These are phyloP conservation scores for Allium cepa DNA, from an alignment of 106 monocot species.

Conservation along the genomic window DNA sequence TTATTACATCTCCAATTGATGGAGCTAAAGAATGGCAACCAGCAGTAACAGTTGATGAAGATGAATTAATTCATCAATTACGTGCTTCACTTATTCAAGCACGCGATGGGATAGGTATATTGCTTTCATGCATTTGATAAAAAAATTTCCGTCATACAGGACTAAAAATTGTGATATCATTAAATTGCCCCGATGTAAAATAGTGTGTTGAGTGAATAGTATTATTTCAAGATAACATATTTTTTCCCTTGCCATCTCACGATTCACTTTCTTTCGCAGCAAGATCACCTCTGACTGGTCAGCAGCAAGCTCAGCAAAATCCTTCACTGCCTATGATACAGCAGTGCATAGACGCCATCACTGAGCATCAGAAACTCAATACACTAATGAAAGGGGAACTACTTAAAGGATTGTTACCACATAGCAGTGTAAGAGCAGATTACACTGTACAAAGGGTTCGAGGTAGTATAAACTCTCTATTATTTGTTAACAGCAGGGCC, in stretches of 20 bases:
- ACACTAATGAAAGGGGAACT: conserved; percentile 93
- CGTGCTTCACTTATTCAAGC: conserved; percentile 59
- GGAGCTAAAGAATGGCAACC: conserved; percentile 80
- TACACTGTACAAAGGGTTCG: conserved; percentile 71
- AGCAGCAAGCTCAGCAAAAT: conserved; percentile 45
- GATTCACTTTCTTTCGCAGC: conserved; percentile 14
- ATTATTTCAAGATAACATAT: too few relatives aligned
- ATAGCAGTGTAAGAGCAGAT: conserved; percentile 65
- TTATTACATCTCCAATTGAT: conserved; percentile 57
- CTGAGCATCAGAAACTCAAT: conserved; percentile 87
- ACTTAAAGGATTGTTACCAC: conserved; percentile 80
- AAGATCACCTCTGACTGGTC: conserved; percentile 20
- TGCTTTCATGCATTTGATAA: not conserved
- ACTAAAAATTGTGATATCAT: too few relatives aligned
- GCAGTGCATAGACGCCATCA: conserved; percentile 76
- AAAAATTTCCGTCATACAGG: too few relatives aligned
- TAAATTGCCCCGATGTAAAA: too few relatives aligned
- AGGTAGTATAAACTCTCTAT: conserved; percentile 24
- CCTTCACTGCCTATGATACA: conserved; percentile 56
- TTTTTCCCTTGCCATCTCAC: not conserved
- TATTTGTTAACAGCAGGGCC: too few relatives aligned
- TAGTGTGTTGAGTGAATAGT: too few relatives aligned
- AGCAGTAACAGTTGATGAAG: conserved; percentile 76
- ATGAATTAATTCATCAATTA: conserved; percentile 73
- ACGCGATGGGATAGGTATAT: conserved; percentile 20